These are phyloP conservation scores for Aspergillus asperescens DNA, from an alignment of 495 filamentous ascomycete species.

Conservation along the genomic window DNA sequence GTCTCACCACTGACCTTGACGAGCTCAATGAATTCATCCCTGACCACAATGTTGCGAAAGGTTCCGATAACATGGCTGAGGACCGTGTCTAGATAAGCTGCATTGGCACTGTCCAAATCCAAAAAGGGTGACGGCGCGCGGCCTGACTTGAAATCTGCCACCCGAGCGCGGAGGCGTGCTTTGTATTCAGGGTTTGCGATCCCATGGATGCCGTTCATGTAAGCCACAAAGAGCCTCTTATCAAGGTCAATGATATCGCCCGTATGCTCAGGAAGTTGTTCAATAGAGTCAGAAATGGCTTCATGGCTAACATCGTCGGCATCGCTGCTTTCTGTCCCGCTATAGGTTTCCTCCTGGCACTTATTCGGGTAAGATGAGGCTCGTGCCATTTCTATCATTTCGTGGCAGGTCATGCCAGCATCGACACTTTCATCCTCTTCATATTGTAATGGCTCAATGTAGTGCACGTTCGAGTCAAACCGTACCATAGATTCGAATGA, in stretches of 20 bases:
- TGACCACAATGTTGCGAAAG: conserved; percentile 38
- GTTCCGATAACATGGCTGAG: conserved; percentile 40
- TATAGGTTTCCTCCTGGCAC: conserved; percentile 13
- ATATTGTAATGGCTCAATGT: conserved; percentile 31
- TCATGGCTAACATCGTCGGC: conserved; percentile 12
- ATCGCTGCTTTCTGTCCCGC: conserved; percentile 19
- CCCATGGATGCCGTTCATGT: conserved; percentile 44
- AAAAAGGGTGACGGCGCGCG: conserved; percentile 32
- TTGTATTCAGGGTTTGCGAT: conserved; percentile 33
- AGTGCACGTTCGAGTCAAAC: conserved; percentile 35
- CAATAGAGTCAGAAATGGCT: conserved; percentile 17
- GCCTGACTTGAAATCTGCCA: conserved; percentile 34
- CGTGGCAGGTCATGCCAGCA: conserved; percentile 39
- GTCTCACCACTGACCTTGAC: conserved; percentile 26
- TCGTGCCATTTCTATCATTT: conserved; percentile 38
- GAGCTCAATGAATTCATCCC: conserved; percentile 36
- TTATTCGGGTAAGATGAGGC: conserved; percentile 18
- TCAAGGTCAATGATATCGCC: conserved; percentile 40
- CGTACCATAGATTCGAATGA: conserved; percentile 37
- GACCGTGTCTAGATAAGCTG: conserved; percentile 35
- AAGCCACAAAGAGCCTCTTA: conserved; percentile 38
- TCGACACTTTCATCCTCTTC: conserved; percentile 24
- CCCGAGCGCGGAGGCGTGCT: conserved; percentile 31
- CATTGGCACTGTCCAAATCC: conserved; percentile 30
- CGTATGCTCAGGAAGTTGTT: conserved; percentile 32